Percentiles rank a stretch among this genome's conserved stretches.
Evolutionary conservation across 73 alveolate genomes (phyloP).

Genomic region (Paraurostyla sp.): DNA sequence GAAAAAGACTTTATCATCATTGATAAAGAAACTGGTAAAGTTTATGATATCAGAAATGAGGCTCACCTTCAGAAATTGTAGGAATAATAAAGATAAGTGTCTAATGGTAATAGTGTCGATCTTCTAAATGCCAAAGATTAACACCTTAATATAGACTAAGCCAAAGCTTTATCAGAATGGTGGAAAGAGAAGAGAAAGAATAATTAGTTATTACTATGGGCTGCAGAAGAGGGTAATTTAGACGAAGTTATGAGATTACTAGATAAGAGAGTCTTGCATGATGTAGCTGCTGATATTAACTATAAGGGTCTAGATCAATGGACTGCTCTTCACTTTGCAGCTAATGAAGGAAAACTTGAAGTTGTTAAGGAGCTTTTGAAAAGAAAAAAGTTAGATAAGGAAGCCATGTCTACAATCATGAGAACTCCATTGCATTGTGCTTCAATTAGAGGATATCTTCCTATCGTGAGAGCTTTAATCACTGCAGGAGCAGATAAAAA

Average conservation of each 20-base stretch:
- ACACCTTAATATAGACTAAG: background rate
- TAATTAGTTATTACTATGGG: slow-evolving; percentile 1
- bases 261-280: slow-evolving; percentile 42
- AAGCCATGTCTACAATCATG: slow-evolving; percentile 59
- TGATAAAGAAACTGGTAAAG: slow-evolving; percentile 61
- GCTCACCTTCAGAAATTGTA: background rate
- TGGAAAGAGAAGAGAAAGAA: slow-evolving; percentile 61
- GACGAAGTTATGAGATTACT: slow-evolving; percentile 42
- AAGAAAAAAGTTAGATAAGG: slow-evolving; percentile 45
- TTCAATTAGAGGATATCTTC: slow-evolving; percentile 84
- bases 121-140: background rate
- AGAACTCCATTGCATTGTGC: slow-evolving; percentile 94
- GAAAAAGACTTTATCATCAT: slow-evolving; percentile 10
- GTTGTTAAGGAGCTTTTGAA: slow-evolving; percentile 62
- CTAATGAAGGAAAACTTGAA: slow-evolving; percentile 68
- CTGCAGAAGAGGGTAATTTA: slow-evolving; percentile 63
- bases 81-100: background rate
- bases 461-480: slow-evolving; percentile 82
- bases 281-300: slow-evolving; percentile 61
- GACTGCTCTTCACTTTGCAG: slow-evolving; percentile 90
- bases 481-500: slow-evolving; percentile 86
- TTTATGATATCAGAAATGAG: slow-evolving; percentile 56
- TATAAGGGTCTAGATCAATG: slow-evolving; percentile 76
- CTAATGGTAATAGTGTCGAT: background rate
- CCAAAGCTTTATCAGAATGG: slow-evolving; percentile 38